Percentiles rank a stretch among this genome's conserved stretches.
These are phyloP conservation scores for Coemansia javaensis DNA, from an alignment of 192 early-diverging fungal genomes.

Conservation along the genomic window DNA sequence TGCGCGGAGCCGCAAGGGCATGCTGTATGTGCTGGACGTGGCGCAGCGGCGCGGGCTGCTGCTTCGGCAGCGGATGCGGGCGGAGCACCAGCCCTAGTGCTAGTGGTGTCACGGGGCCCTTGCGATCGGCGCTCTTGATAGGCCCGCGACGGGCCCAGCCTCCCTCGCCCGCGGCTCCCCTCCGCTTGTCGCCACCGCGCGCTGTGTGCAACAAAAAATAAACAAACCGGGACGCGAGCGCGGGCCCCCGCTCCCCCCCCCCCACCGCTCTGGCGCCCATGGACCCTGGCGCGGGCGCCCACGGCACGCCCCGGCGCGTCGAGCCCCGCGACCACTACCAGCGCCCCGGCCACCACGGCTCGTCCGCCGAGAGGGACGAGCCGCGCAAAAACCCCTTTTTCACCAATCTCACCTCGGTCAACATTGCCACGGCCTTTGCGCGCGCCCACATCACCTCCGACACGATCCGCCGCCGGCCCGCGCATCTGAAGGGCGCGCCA, in stretches of 20 bases:
- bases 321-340: constrained; percentile 45
- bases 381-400: constrained; percentile 16
- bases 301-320: constrained; percentile 24
- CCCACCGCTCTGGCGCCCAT: constrained; percentile 4
- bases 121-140: not conserved
- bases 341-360: constrained; percentile 40
- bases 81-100: constrained; percentile 3
- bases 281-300: constrained; percentile 18
- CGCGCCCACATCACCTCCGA: constrained; percentile 44
- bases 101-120: not conserved
- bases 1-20: constrained; percentile 47
- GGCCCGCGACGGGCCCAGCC: too few species aligned
- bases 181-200: too few species aligned
- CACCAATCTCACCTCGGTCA: constrained; percentile 48
- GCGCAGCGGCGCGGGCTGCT: constrained; percentile 44
- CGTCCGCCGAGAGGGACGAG: constrained; percentile 38
- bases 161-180: too few species aligned
- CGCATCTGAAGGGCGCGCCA: constrained; percentile 41
- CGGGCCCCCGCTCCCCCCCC: not conserved
- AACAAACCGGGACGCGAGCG: not conserved
- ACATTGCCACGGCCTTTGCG: constrained; percentile 52
- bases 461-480: constrained; percentile 37
- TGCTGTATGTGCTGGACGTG: constrained; percentile 51
- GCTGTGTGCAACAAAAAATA: too few species aligned
- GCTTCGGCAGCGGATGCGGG: constrained; percentile 9